Evolutionary conservation across 2,329 filamentous ascomycete species (phyloP).

Genomic region (Stachybotrys chlorohalonatus): DNA sequence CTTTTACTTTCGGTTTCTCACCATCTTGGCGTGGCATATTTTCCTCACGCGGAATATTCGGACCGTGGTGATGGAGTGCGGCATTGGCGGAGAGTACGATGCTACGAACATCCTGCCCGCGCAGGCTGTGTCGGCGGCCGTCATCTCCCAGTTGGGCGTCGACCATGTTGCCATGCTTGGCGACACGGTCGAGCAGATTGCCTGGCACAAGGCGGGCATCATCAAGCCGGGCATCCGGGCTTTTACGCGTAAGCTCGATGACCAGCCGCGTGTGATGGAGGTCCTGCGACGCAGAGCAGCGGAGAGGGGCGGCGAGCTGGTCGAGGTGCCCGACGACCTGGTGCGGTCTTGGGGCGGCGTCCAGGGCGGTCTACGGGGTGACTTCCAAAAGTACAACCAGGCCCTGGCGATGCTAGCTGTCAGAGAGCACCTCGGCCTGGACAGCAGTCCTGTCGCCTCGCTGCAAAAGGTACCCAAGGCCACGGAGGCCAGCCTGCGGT

Average conservation of each 20-base stretch:
- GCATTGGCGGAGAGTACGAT: slow-evolving; percentile 90
- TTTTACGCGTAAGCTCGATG: slow-evolving; percentile 21
- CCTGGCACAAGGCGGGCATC: slow-evolving; percentile 89
- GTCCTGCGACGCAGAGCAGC: slow-evolving; percentile 51
- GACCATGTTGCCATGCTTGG: slow-evolving; percentile 80
- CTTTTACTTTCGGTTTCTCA: slow-evolving; percentile 87
- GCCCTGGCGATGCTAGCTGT: slow-evolving; percentile 48
- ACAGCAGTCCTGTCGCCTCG: slow-evolving; percentile 8
- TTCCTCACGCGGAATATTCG: slow-evolving; percentile 70
- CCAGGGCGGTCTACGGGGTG: slow-evolving; percentile 32
- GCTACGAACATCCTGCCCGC: slow-evolving; percentile 72
- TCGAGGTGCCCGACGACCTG: slow-evolving; percentile 29
- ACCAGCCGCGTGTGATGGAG: slow-evolving; percentile 26
- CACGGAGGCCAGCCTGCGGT: slow-evolving; percentile 56
- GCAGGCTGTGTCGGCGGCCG: slow-evolving; percentile 57
- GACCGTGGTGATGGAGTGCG: slow-evolving; percentile 80
- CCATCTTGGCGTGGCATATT: slow-evolving; percentile 76
- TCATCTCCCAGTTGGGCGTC: slow-evolving; percentile 73
- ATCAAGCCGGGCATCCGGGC: slow-evolving; percentile 53
- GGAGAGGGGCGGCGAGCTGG: slow-evolving; percentile 41
- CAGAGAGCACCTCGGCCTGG: slow-evolving; percentile 41
- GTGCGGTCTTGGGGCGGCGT: slow-evolving; percentile 33
- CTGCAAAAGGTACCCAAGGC: slow-evolving; percentile 20
- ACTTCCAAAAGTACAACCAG: slow-evolving; percentile 51
- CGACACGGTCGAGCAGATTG: slow-evolving; percentile 66